Evolutionary conservation across 352 stramenopile genomes (phyloP).

Genomic region (Pythium biforme): DNA sequence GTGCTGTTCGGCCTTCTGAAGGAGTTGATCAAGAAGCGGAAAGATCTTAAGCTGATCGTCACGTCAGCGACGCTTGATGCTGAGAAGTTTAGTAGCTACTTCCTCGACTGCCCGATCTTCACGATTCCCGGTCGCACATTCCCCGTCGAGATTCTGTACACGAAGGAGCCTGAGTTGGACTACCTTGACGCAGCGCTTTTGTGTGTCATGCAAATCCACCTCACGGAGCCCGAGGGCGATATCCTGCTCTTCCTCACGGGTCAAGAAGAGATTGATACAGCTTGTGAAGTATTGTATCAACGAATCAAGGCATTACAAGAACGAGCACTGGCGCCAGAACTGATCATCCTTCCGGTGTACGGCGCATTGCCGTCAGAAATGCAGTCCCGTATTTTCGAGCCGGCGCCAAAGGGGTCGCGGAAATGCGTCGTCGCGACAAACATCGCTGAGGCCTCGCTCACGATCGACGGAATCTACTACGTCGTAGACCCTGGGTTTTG

Average conservation of each 20-base stretch:
- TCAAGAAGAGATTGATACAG: constrained; percentile 99
- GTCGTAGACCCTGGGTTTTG: constrained; percentile 94
- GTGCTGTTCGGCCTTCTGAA: constrained; percentile 97
- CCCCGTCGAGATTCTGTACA: constrained; percentile 98
- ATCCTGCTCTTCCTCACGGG: constrained; percentile 99
- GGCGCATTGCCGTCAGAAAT: constrained; percentile 97
- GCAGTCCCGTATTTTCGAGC: constrained; percentile 99
- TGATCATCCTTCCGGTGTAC: constrained; percentile 99
- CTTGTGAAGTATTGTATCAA: constrained; percentile 97
- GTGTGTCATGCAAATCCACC: constrained; percentile 99
- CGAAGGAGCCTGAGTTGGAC: constrained; percentile 97
- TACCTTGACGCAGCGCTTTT: constrained; percentile 98
- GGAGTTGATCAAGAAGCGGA: constrained; percentile 77
- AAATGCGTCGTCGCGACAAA: constrained; percentile 99
- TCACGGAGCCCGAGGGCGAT: constrained; percentile 97
- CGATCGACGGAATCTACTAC: constrained; percentile 98
- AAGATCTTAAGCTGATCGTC: constrained; percentile 90
- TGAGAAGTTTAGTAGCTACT: constrained; percentile 98
- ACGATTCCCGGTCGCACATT: constrained; percentile 98
- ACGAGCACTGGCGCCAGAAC: constrained; percentile 92
- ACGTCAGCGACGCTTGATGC: constrained; percentile 96
- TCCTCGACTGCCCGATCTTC: constrained; percentile 98
- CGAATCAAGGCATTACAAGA: constrained; percentile 96
- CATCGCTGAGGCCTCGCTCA: constrained; percentile 99
- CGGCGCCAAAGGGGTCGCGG: constrained; percentile 91